Evolutionary conservation across 306 rosid genomes (phyloP), one percentile per base, ranked within the genome.

Genomic region (Begonia masoniana): DNA sequence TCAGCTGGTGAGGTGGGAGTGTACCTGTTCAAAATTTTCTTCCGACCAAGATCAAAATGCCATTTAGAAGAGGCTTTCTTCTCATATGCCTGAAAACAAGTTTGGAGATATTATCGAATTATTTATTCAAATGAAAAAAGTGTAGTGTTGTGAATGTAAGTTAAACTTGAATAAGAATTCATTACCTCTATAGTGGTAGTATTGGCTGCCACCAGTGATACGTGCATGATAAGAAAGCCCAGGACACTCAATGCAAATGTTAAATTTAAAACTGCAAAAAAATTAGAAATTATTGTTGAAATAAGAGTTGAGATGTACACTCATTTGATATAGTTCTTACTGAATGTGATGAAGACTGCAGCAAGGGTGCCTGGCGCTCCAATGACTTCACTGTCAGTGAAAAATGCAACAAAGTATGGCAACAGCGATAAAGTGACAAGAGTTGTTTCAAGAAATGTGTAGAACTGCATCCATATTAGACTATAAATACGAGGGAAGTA

Each of bases 171-270:
- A 12, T 62, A 55, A 55, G 35, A 31, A 31, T 31, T 31, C 24
- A 59, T 66, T 55, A 84, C 94, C 86, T 84, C 89, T 31, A 81
- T 74, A 46, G 89, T 81, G 54, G 89, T 76, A 19, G 94, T 81
- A 64, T 84, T 84, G 62, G 76, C 55, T 12, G 71, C 61, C 51
- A 81, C 81, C 53, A 81, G 60, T 11, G 72, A 71, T 36, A 81
- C 42, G 74, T 84, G 94, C 84, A 84, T 67, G 59, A 81, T 74
- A 67, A 70, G 60, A 61, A 84, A 84, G 46, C 94, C 86, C 77
- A 81, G 14, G 55, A 84, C 68, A 43, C 94, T 81, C 58, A 81
- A 21, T 9, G 75, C 58, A 55, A 83, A 83, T 36, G 84, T 78
- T 10, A 78, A 62, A 72, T 84, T 81, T 67, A 84, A 68, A 71